Percentiles rank a stretch among this genome's conserved stretches.
These are phyloP conservation scores for Suillus occidentalis DNA, from an alignment of 768 basidiomycete genomes.

Conservation along the genomic window DNA sequence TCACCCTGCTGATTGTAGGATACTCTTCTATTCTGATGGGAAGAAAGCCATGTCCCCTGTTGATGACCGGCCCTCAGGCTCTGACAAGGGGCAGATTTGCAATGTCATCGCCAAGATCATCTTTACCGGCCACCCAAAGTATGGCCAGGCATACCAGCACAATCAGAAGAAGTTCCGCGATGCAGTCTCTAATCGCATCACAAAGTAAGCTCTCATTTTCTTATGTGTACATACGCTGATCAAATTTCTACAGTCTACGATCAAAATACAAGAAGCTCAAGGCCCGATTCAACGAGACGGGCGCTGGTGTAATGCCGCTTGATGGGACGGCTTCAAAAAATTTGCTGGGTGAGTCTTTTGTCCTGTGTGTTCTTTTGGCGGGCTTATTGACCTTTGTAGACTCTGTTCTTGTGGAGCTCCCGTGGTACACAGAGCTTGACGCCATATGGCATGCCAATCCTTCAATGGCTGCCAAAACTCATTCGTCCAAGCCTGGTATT, in stretches of 20 bases:
- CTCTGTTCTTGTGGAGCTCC: not conserved
- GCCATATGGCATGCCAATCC: not conserved
- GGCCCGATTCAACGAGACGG: not conserved
- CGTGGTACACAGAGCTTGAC: not conserved
- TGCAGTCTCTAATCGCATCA: not conserved
- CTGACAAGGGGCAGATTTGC: not conserved
- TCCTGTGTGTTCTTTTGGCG: too few species aligned
- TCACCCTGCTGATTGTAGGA: not conserved
- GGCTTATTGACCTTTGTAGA: not conserved
- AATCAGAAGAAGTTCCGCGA: not conserved
- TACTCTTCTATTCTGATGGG: not conserved
- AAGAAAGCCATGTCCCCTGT: not conserved
- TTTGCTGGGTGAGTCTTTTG: not conserved
- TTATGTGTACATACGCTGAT: too few species aligned
- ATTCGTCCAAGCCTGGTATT: not conserved
- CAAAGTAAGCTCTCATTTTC: too few species aligned
- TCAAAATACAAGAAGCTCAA: not conserved
- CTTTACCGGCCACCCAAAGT: not conserved
- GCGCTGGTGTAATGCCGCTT: not conserved
- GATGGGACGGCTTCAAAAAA: not conserved
- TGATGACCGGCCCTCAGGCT: not conserved
- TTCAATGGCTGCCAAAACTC: not conserved
- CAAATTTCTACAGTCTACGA: too few species aligned
- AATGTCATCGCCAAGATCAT: not conserved
- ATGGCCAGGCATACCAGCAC: not conserved